A percentile compares a stretch with the other conserved stretches of the same genome.
Evolutionary conservation across 495 filamentous ascomycete genomes (phyloP).

Genomic region (Aspergillus nanangensis): DNA sequence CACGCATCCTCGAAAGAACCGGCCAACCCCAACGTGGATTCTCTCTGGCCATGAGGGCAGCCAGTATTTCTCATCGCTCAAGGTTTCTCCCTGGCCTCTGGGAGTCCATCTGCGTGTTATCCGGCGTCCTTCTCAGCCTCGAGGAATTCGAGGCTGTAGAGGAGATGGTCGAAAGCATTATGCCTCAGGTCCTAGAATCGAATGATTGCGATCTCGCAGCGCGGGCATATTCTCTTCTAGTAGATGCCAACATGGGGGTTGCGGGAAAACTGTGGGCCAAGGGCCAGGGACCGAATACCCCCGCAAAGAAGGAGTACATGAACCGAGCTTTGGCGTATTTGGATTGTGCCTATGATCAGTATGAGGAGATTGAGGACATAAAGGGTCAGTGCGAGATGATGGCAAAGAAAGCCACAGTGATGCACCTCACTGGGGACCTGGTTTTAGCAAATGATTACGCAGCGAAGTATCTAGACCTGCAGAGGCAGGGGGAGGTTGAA

Average conservation of each 20-base stretch:
- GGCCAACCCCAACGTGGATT: conserved; percentile 79
- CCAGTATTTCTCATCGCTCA: conserved; percentile 68
- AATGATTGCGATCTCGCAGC: conserved; percentile 62
- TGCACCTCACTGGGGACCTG: conserved; percentile 68
- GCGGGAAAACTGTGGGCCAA: conserved; percentile 50
- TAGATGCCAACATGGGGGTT: conserved; percentile 79
- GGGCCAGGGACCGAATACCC: conserved; percentile 17
- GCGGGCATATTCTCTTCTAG: conserved; percentile 67
- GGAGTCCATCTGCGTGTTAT: conserved; percentile 67
- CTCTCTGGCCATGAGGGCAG: conserved; percentile 75
- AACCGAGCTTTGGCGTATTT: conserved; percentile 62
- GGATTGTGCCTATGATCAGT: conserved; percentile 64
- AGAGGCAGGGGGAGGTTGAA: conserved; percentile 22
- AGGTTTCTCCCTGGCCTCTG: conserved; percentile 71
- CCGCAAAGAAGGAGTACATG: conserved; percentile 52
- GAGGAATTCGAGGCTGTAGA: conserved; percentile 70
- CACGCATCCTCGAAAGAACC: conserved; percentile 61
- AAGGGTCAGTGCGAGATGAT: conserved; percentile 76
- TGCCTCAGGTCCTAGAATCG: conserved; percentile 80
- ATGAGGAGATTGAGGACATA: conserved; percentile 68
- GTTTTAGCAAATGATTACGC: conserved; percentile 72
- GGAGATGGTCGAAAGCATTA: conserved; percentile 62
- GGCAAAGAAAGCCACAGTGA: conserved; percentile 79
- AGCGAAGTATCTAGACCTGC: conserved; percentile 61
- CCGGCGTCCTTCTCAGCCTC: conserved; percentile 63